Base-by-base conservation (phyloP, 2,329 filamentous ascomycete genomes). In the Juglanconis sp. region DNA sequence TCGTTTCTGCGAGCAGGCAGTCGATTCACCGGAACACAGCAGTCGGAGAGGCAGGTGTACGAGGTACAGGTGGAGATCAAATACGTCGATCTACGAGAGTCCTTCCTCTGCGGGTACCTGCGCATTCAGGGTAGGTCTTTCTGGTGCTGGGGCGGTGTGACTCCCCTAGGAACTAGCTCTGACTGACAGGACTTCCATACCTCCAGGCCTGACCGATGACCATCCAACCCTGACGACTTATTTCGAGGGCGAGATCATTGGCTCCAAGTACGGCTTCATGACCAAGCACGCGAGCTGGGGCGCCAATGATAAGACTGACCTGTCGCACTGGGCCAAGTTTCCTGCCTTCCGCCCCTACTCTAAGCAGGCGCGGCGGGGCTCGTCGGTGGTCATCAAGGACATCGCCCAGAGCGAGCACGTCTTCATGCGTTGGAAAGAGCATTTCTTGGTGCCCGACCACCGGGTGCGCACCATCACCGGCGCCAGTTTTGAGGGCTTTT, bases 341-440 rank as follows among this genome's bases (percentile, higher is more conserved):
- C 84, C 86, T 1, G 89, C 92, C 8, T 98, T 96, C 81, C 85
- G 89, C 57, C 92, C 91, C 1, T 87, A 94, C 61, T 74, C 78
- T 49, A 86, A 85, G 68, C 78, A 81, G 60, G 82, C 81, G 38
- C 79, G 79, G 50, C 86, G 82, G 67, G 83, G 84, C 15, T 73
- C 85, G 79, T 53, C 86, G 30, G 54, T 56, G 11, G 67, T 71
- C 79, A 79, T 87, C 78, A 78, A 87, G 78, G 89, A 96, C 67
- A 85, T 89, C 67, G 84, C 86, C 52, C 90, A 96, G 71, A 83
- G 87, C 65, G 93, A 97, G 67, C 88, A 96, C 72, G 88, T 99
- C 36, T 99, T 97, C 71, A 99, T 99, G 95, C 87, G 95, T 63
- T 99, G 95, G 95, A 99, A 99, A 75, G 95, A 99, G 71, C 92